A percentile compares a stretch with the other conserved stretches of the same genome.
Conservation (phyloP, 2,329 filamentous ascomycete species). For the Aspergillus japonicus region DNA sequence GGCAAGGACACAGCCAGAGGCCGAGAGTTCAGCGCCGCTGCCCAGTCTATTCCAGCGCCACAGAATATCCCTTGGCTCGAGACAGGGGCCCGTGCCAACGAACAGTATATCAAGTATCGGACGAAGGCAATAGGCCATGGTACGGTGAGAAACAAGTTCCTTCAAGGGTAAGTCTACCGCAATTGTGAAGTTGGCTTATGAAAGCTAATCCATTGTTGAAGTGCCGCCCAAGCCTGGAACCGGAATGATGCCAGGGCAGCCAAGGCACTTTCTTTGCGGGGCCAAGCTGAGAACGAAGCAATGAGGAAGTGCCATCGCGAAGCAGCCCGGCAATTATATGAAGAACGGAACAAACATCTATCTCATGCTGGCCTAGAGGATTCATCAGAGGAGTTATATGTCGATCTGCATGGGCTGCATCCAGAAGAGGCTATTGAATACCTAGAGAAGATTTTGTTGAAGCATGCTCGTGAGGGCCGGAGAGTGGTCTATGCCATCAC, state of each 20-base stretch:
- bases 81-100: conserved; percentile 86
- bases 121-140: conserved; percentile 97
- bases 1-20: conserved; percentile 61
- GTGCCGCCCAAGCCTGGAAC: conserved; percentile 97
- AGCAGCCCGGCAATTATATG: conserved; percentile 86
- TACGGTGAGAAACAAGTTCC: conserved; percentile 91
- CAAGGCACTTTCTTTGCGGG: conserved; percentile 88
- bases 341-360: conserved; percentile 79
- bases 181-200: not conserved
- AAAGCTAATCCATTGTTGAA: conserved; percentile 38
- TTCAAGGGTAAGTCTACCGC: conserved; percentile 69
- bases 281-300: conserved; percentile 92
- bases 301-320: conserved; percentile 97
- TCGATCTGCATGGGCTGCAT: conserved; percentile 97
- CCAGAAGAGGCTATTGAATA: conserved; percentile 96
- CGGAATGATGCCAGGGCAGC: conserved; percentile 94
- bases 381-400: conserved; percentile 72
- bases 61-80: conserved; percentile 96
- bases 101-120: conserved; percentile 89
- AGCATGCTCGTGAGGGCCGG: conserved; percentile 68
- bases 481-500: conserved; percentile 92
- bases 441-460: conserved; percentile 79
- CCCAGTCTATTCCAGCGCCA: conserved; percentile 79
- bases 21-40: conserved; percentile 75
- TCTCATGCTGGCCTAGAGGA: conserved; percentile 43